Base-by-base conservation (phyloP, 2,329 filamentous ascomycete species). In the Cladosporium colombiae region DNA sequence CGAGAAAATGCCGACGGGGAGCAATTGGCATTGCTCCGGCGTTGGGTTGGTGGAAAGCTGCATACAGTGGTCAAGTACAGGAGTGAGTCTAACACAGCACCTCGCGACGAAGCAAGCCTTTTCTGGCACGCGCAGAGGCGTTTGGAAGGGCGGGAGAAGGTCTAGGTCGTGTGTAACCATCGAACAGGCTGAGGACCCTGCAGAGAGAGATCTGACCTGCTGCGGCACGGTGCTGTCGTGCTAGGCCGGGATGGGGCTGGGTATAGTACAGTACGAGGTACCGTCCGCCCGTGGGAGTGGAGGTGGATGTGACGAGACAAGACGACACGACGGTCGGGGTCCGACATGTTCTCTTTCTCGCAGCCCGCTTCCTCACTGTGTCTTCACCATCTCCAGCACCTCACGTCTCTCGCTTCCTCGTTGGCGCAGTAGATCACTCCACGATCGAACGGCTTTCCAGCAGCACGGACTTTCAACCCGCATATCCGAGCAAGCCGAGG, bases 151-250 rank as follows among this genome's bases (percentile, higher is more conserved):
- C 29, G 29, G 44, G 46, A 37, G 46, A 23, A 52, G 59, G 46
- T 8, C 58, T 27, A 50, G 58, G 40, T 46, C 56, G 29, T 40
- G 25, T 62, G 46, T 21, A 8, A 49, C 4, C 16, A 31, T 37
- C 44, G 46, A 62, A 29, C 59, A 53, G 27, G 44, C 59, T 40
- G 55, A 61, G 59, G 59, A 56, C 50, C 61, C 61, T 63, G 61
- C 50, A 63, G 33, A 56, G 18, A n/a, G 33, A 49, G 58, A 50
- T 52, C 56, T 59, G 56, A 50, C 56, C 18, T 58, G 44, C 58
- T 25, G 44, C 58, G 16, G 57, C 44, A 25, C 44, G 44, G 27
- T 37, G 25, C 59, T 46, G 56, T 27, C 59, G 59, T 62, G 44
- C 46, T 62, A 49, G 25, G 5, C 59, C 40, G 40, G 40, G 40